Evolutionary conservation across 2,329 filamentous ascomycete species (phyloP).

Genomic region (Fusarium decemcellulare): DNA sequence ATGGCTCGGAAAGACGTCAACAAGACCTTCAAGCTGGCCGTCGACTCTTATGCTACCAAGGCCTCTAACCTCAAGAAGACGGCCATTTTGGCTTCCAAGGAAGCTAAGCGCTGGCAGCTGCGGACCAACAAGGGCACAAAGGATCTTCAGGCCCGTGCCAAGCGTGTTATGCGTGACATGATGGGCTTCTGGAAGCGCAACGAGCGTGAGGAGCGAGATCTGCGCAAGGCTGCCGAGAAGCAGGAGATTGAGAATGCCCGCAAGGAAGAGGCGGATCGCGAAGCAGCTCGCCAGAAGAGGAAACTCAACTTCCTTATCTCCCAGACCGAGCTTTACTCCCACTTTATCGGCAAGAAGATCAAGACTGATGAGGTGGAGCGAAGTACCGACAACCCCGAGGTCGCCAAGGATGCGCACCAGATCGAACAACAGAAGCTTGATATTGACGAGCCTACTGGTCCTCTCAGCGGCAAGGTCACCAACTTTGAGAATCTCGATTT

Average conservation of each 20-base stretch:
- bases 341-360: constrained; percentile 99
- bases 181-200: constrained; percentile 99
- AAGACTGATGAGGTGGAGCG: constrained; percentile 96
- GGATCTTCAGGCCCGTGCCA: constrained; percentile 95
- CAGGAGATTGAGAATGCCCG: constrained; percentile 97
- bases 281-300: constrained; percentile 96
- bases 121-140: constrained; percentile 99
- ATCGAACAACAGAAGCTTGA: constrained; percentile 60
- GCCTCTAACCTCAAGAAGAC: constrained; percentile 98
- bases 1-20: constrained; percentile 93
- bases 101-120: constrained; percentile 96
- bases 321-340: constrained; percentile 97
- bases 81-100: constrained; percentile 94
- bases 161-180: constrained; percentile 99
- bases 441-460: constrained; percentile 67
- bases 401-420: constrained; percentile 66
- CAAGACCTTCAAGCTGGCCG: constrained; percentile 91
- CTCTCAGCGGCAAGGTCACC: constrained; percentile 80
- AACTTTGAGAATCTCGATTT: constrained; percentile 97
- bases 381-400: constrained; percentile 86
- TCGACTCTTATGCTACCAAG: constrained; percentile 87
- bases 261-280: constrained; percentile 96
- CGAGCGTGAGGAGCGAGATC: constrained; percentile 95
- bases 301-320: constrained; percentile 99
- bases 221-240: constrained; percentile 93